Evolutionary conservation across 1,284 basidiomycete species (phyloP), one percentile per base, ranked within the genome.

Genomic region (Tilletia caries): DNA sequence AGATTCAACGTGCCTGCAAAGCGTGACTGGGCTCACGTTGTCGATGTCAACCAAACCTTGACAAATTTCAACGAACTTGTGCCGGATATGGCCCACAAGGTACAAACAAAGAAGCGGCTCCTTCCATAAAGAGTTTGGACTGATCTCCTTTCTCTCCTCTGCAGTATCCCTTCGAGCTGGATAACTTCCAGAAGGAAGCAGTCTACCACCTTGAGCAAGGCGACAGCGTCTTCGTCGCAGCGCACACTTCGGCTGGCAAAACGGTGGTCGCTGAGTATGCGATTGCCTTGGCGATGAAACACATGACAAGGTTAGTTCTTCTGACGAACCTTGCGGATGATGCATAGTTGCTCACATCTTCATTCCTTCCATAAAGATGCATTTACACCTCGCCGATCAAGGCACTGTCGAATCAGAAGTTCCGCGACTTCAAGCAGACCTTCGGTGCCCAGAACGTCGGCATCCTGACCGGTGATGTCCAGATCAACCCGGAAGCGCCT

Each of bases 311-410:
- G 76, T 68, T 86, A 68, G 18, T 32, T 46, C 52, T 25, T 6
- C n/a, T 23, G 25, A 27, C 37, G 52, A 54, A 23, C 13, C n/a
- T n/a, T n/a, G 4, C n/a, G 52, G 1, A 1, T 27, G 20, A 64
- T 34, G 29, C 33, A 29, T 25, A 20, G 34, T 34, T 13, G 34
- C 68, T 66, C 15, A 48, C 27, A 6, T n/a, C 0, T 67, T 23
- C 1, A 23, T 41, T 1, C 29, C 52, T 3, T 41, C 15, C 4
- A 29, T 41, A 15, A 34, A 68, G 95, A 71, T 94, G 95, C 3
- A 98, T 98, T 78, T 98, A 98, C 83, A 99, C 96, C 0, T 96
- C 94, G 1, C 96, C 96, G 0, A 99, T 99, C 84, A 99, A 99
- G 81, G 96, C 96, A 0, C 86, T 98, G 4, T 98, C 95, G 5